phyloP scores from a whole-genome alignment of 352 stramenopile species.

The Saprolegnia diclina region DNA sequence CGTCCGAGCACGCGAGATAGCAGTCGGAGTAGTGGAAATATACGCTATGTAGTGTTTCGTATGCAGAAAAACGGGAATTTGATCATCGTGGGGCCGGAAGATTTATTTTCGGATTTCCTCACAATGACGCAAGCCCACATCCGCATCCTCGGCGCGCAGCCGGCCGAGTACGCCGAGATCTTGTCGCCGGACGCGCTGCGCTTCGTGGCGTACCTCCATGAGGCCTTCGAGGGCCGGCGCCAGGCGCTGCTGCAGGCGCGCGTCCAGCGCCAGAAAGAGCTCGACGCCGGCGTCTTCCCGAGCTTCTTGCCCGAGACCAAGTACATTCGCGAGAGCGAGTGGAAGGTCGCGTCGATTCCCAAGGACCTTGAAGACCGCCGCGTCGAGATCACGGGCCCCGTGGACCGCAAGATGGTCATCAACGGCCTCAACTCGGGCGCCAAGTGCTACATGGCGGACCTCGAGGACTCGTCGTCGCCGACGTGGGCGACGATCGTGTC shows the following conservation, averaged over 20 bases:
- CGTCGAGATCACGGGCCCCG: constrained; percentile 94
- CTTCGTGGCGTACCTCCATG: constrained; percentile 88
- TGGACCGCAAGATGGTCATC: constrained; percentile 97
- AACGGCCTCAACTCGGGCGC: constrained; percentile 94
- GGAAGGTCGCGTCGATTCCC: constrained; percentile 72
- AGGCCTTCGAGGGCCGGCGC: constrained; percentile 81
- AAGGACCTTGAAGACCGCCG: constrained; percentile 85
- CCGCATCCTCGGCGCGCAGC: constrained; percentile 76
- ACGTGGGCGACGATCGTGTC: constrained; percentile 93
- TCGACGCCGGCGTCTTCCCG: constrained; percentile 84
- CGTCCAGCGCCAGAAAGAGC: constrained; percentile 54
- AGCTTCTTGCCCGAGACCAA: constrained; percentile 83
- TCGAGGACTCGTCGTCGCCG: constrained; percentile 91
- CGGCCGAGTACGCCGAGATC: constrained; percentile 74
- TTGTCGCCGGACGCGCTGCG: constrained; percentile 87
- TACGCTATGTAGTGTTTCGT: no score
- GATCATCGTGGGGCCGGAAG: no score
- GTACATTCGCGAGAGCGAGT: constrained; percentile 78
- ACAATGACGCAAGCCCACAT: constrained; percentile 43
- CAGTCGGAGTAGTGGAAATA: no score
- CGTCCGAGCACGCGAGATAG: no score
- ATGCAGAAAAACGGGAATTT: no score
- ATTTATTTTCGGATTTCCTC: not conserved
- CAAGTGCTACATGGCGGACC: constrained; percentile 95
- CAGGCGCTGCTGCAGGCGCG: constrained; percentile 47